These are phyloP conservation scores for Cinnamomum chago DNA, from an alignment of 164 flowering plant species.

Conservation along the genomic window DNA sequence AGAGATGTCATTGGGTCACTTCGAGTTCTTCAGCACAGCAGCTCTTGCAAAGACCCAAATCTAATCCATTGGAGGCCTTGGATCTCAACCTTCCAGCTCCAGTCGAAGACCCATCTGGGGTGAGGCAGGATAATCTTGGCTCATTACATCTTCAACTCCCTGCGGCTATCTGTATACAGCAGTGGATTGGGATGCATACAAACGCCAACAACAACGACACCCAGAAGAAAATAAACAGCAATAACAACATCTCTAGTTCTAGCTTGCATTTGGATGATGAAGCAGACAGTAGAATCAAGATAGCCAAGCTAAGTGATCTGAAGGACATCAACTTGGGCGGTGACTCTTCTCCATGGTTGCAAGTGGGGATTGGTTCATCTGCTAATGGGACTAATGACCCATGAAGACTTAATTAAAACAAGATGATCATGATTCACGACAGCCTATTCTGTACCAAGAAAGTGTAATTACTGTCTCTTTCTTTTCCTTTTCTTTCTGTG, in stretches of 20 bases:
- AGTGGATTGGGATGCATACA: conserved; percentile 34
- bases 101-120: conserved; percentile 18
- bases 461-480: conserved; percentile 16
- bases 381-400: conserved; percentile 36
- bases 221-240: neutral
- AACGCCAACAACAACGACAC: conserved; percentile 1
- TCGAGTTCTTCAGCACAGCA: conserved; percentile 46
- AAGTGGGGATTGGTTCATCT: conserved; percentile 83
- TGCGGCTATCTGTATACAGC: conserved; percentile 38
- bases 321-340: conserved; percentile 54
- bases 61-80: conserved; percentile 30
- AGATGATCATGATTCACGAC: neutral
- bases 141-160: conserved; percentile 43
- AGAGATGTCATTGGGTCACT: conserved; percentile 95
- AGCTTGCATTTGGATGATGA: conserved; percentile 47
- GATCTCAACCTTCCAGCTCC: conserved; percentile 81
- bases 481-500: neutral
- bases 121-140: conserved; percentile 21
- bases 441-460: conserved; percentile 11
- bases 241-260: conserved; percentile 6
- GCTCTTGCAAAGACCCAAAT: conserved; percentile 19
- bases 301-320: conserved; percentile 74
- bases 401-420: conserved; percentile 11
- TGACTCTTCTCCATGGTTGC: conserved; percentile 75
- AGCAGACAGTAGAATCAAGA: conserved; percentile 67